These are phyloP conservation scores for Huntiella decipiens DNA, from an alignment of 2,329 filamentous ascomycete genomes.

Conservation along the genomic window DNA sequence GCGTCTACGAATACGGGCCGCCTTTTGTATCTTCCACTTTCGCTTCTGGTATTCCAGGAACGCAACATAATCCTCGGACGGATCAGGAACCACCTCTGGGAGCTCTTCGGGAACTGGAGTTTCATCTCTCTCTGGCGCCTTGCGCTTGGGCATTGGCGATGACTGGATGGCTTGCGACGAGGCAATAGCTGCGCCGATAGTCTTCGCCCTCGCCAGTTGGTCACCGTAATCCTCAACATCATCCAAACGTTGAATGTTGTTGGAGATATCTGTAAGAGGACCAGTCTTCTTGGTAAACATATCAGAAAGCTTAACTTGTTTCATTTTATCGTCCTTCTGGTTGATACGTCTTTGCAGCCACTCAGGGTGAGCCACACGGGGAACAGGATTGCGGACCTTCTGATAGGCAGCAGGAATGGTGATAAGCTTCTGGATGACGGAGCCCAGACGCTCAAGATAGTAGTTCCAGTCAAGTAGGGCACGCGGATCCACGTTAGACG, in stretches of 20 bases:
- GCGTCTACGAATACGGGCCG: slow-evolving; percentile 64
- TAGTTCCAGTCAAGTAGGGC: slow-evolving; percentile 92
- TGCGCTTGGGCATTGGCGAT: slow-evolving; percentile 43
- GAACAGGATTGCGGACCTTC: slow-evolving; percentile 86
- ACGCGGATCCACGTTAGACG: slow-evolving; percentile 74
- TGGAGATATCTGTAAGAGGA: slow-evolving; percentile 52
- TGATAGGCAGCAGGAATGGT: slow-evolving; percentile 94
- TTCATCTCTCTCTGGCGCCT: slow-evolving; percentile 38
- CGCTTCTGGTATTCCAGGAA: slow-evolving; percentile 92
- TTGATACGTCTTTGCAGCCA: slow-evolving; percentile 92
- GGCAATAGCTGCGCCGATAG: slow-evolving; percentile 31
- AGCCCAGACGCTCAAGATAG: slow-evolving; percentile 86
- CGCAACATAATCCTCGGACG: slow-evolving; percentile 67
- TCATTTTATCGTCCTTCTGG: slow-evolving; percentile 89
- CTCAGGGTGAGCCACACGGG: slow-evolving; percentile 80
- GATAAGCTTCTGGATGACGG: slow-evolving; percentile 96
- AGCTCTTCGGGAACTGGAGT: slow-evolving; percentile 43
- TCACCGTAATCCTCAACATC: slow-evolving; percentile 69
- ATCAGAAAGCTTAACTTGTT: slow-evolving; percentile 97
- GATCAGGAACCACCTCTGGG: slow-evolving; percentile 57
- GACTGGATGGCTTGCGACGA: slow-evolving; percentile 29
- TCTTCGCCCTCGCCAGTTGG: slow-evolving; percentile 45
- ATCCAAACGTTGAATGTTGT: slow-evolving; percentile 36
- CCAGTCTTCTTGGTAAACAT: slow-evolving; percentile 50
- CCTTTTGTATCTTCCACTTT: slow-evolving; percentile 97